phyloP scores from a whole-genome alignment of 2,329 filamentous ascomycete genomes.

The Pyricularia sp. region DNA sequence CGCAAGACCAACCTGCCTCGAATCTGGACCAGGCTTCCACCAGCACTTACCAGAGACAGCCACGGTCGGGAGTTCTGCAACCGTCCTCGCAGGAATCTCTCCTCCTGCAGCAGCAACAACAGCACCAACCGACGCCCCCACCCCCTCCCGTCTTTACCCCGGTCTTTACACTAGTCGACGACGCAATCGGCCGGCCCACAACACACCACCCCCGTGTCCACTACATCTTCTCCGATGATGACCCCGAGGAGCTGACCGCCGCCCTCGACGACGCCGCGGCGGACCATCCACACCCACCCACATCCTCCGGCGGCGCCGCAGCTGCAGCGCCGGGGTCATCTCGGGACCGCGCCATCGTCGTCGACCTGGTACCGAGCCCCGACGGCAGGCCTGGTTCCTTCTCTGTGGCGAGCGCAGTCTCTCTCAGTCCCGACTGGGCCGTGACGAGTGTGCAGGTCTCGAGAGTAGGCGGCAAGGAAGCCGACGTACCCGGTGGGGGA shows the following conservation, averaged over 20 bases:
- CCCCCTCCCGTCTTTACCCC: slow-evolving; percentile 48
- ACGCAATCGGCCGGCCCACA: slow-evolving; percentile 55
- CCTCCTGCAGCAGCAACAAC: slow-evolving; percentile 6
- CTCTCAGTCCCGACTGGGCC: slow-evolving; percentile 62
- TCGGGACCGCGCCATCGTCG: slow-evolving; percentile 32
- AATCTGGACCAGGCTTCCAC: slow-evolving; percentile 3
- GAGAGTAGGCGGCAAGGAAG: slow-evolving; percentile 23
- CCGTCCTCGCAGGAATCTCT: not conserved
- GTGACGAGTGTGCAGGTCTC: slow-evolving; percentile 33
- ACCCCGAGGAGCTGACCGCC: slow-evolving; percentile 60
- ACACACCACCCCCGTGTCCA: slow-evolving; percentile 68
- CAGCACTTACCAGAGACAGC: slow-evolving; percentile 1
- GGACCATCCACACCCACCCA: slow-evolving; percentile 13
- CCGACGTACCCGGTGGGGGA: slow-evolving; percentile 14
- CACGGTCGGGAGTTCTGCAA: slow-evolving; percentile 1
- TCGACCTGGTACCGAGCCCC: slow-evolving; percentile 25
- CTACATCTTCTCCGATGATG: slow-evolving; percentile 90
- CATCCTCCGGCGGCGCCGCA: slow-evolving; percentile 5
- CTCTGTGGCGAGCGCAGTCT: slow-evolving; percentile 54
- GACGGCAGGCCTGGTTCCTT: slow-evolving; percentile 18
- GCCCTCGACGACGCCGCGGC: slow-evolving; percentile 36
- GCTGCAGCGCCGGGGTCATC: slow-evolving; percentile 8
- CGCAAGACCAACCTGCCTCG: slow-evolving; percentile 6
- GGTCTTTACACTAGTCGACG: slow-evolving; percentile 76
- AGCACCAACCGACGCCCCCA: slow-evolving; percentile 5